phyloP scores from a whole-genome alignment of 306 rosid genomes.

The Glycyrrhiza uralensis region DNA sequence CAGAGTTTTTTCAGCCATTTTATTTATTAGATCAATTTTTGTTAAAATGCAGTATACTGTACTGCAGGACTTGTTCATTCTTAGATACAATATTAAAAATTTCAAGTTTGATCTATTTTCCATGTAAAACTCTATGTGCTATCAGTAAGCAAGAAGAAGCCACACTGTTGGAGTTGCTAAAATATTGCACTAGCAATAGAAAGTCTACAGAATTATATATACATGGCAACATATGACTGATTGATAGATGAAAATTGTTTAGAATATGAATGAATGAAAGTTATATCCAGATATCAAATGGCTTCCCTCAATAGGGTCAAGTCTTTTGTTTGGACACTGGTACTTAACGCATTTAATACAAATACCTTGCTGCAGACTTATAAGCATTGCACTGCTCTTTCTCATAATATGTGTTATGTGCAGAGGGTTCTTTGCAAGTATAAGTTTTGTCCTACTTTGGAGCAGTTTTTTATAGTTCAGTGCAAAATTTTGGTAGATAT shows the following conservation, averaged over 20 bases:
- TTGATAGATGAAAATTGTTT: constrained; percentile 7
- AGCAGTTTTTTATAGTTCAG: background rate
- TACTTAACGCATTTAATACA: background rate
- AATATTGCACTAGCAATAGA: background rate
- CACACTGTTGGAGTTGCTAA: constrained; percentile 4
- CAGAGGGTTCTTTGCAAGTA: background rate
- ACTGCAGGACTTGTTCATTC: background rate
- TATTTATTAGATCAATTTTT: background rate
- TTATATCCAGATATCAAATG: background rate
- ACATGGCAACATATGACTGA: background rate
- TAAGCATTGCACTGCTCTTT: background rate
- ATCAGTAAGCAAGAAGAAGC: background rate
- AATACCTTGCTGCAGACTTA: background rate
- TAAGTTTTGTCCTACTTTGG: background rate
- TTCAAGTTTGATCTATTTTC: background rate
- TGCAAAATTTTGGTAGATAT: background rate
- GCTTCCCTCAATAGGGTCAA: background rate
- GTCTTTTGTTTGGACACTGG: background rate
- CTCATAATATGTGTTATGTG: background rate
- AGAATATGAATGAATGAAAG: background rate
- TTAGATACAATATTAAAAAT: background rate
- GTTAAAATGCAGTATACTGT: background rate
- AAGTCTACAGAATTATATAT: background rate
- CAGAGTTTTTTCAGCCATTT: background rate
- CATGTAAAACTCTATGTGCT: background rate